phyloP scores from a whole-genome alignment of 805 yeast species.

The Barnettozyma salicaria region DNA sequence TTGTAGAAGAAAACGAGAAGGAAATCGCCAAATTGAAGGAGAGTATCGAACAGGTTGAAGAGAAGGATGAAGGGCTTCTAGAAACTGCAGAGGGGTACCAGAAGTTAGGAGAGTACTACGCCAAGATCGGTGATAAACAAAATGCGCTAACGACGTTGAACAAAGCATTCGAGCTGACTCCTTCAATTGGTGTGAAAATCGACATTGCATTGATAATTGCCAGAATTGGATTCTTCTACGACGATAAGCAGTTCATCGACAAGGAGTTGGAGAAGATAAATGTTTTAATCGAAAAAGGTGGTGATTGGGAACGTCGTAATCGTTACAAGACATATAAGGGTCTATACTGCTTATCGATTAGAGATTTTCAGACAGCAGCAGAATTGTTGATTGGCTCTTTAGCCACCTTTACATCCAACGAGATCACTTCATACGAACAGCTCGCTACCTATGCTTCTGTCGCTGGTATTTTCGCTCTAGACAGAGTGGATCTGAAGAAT shows the following conservation, averaged over 20 bases:
- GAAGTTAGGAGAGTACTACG: conserved; percentile 81
- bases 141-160: conserved; percentile 63
- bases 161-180: conserved; percentile 72
- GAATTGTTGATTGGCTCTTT: conserved; percentile 80
- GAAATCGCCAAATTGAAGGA: conserved; percentile 43
- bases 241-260: conserved; percentile 64
- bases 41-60: conserved; percentile 43
- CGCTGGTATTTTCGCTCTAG: conserved; percentile 79
- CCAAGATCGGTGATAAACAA: conserved; percentile 73
- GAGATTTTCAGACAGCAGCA: conserved; percentile 84
- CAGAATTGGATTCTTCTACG: conserved; percentile 84
- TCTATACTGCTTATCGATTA: conserved; percentile 71
- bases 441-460: conserved; percentile 84
- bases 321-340: conserved; percentile 90
- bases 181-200: conserved; percentile 85
- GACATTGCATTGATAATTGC: conserved; percentile 78
- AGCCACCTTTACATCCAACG: conserved; percentile 93
- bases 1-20: conserved; percentile 49
- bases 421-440: conserved; percentile 81
- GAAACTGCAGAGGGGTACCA: conserved; percentile 74
- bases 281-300: conserved; percentile 84
- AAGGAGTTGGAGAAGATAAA: conserved; percentile 70
- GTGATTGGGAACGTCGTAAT: conserved; percentile 99
- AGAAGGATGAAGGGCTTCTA: conserved; percentile 73
- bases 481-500: conserved; percentile 75